phyloP scores from a whole-genome alignment of 805 yeast genomes.

The Zygosaccharomyces bisporus region DNA sequence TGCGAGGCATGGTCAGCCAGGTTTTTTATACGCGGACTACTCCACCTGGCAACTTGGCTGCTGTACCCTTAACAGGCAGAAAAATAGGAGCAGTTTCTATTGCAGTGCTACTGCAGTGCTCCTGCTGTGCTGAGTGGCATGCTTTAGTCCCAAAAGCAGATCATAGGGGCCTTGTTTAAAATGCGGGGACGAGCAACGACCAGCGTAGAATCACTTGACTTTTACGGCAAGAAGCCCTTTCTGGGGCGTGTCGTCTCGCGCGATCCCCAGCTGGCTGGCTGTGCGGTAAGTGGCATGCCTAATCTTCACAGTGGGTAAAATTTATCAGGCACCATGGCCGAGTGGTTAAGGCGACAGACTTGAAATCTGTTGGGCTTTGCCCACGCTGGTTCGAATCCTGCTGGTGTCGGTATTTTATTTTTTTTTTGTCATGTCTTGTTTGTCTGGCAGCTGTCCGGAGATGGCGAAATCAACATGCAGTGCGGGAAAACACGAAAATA shows the following conservation, averaged over 20 bases:
- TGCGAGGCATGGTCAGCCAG: too few species aligned
- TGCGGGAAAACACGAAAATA: too few species aligned
- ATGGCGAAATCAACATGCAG: too few species aligned
- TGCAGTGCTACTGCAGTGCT: too few species aligned
- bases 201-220: not conserved
- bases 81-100: not conserved
- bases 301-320: not conserved
- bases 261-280: too few species aligned
- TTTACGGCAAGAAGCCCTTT: not conserved
- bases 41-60: too few species aligned
- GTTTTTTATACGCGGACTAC: not conserved
- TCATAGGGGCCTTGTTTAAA: not conserved
- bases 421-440: not conserved
- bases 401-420: conserved; percentile 40
- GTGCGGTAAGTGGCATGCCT: too few species aligned
- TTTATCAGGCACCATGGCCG: conserved; percentile 41
- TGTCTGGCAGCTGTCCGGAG: too few species aligned
- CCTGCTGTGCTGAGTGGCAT: not conserved
- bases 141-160: not conserved
- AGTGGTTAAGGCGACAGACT: conserved; percentile 49
- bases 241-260: not conserved
- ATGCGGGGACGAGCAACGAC: not conserved
- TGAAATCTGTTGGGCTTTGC: conserved; percentile 47
- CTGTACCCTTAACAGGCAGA: not conserved
- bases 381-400: conserved; percentile 50